phyloP scores from a whole-genome alignment of 352 stramenopile genomes.

The Globisporangium echinulatum region DNA sequence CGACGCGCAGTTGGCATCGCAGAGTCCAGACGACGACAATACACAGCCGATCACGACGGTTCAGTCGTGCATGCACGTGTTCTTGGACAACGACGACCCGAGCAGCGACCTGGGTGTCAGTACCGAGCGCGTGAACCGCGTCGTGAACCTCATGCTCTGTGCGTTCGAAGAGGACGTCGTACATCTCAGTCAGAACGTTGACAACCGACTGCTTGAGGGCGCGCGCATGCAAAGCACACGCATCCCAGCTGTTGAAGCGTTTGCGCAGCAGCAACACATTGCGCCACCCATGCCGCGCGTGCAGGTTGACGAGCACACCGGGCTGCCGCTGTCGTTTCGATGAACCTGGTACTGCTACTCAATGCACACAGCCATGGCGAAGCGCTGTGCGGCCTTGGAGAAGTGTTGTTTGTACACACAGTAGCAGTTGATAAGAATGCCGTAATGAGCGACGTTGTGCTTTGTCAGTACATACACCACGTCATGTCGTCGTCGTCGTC shows the following conservation, averaged over 20 bases:
- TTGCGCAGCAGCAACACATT: background rate
- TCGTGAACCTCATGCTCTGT: conserved; percentile 10
- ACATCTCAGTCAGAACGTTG: conserved; percentile 3
- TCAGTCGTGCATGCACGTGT: conserved; percentile 8
- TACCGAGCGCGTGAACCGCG: background rate
- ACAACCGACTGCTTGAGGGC: conserved; percentile 8
- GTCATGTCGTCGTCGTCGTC: too few species aligned
- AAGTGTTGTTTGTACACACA: too few species aligned
- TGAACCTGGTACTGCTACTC: too few species aligned
- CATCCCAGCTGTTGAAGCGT: background rate
- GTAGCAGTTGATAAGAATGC: too few species aligned
- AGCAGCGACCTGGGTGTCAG: background rate
- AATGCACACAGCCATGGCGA: too few species aligned
- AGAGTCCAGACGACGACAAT: background rate
- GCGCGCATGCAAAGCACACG: background rate
- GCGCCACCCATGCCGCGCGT: background rate
- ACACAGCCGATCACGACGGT: background rate
- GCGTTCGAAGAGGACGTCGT: conserved; percentile 7
- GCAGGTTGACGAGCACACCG: background rate
- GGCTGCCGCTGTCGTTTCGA: too few species aligned
- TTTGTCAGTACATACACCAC: too few species aligned
- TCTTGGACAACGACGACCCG: background rate
- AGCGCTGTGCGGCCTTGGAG: too few species aligned
- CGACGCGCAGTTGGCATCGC: background rate
- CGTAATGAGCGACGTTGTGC: too few species aligned